Evolutionary conservation across 2,329 filamentous ascomycete genomes (phyloP).

Genomic region (Penicillium nordicum): DNA sequence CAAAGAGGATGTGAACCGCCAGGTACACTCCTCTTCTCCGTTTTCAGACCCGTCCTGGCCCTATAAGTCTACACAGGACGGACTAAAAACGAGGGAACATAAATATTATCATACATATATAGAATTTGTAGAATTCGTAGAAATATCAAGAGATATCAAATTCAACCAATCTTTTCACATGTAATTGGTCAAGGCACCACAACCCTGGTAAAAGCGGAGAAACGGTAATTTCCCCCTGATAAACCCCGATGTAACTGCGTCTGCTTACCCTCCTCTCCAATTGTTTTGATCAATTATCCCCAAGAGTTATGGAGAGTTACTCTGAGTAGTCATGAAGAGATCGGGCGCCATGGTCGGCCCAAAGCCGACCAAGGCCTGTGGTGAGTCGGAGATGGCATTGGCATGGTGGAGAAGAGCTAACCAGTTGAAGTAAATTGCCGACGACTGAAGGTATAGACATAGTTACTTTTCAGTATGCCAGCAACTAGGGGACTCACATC

Average conservation of each 20-base stretch:
- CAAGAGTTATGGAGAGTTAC: slow-evolving; percentile 1
- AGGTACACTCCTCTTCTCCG: slow-evolving; percentile 39
- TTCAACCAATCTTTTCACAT: neutral
- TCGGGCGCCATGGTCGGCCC: slow-evolving; percentile 19
- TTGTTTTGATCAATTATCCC: neutral
- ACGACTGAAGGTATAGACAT: slow-evolving; percentile 26
- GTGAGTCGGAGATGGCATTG: slow-evolving; percentile 15
- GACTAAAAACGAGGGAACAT: slow-evolving; percentile 59
- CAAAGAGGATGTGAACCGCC: slow-evolving; percentile 31
- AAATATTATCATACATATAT: neutral
- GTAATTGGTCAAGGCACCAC: neutral
- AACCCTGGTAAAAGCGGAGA: slow-evolving; percentile 4
- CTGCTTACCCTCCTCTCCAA: neutral
- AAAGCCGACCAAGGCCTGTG: slow-evolving; percentile 33
- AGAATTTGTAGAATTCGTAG: neutral
- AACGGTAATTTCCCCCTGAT: slow-evolving; percentile 1
- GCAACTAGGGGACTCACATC: neutral
- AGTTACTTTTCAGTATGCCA: neutral
- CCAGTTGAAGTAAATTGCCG: slow-evolving; percentile 28
- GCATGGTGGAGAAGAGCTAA: slow-evolving; percentile 5
- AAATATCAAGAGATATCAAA: neutral
- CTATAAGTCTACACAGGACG: slow-evolving; percentile 49
- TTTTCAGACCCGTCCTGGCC: slow-evolving; percentile 53
- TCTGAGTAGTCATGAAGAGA: slow-evolving; percentile 19
- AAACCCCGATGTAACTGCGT: neutral